Conservation (phyloP, 306 rosid genomes). For the Hippophae rhamnoides region DNA sequence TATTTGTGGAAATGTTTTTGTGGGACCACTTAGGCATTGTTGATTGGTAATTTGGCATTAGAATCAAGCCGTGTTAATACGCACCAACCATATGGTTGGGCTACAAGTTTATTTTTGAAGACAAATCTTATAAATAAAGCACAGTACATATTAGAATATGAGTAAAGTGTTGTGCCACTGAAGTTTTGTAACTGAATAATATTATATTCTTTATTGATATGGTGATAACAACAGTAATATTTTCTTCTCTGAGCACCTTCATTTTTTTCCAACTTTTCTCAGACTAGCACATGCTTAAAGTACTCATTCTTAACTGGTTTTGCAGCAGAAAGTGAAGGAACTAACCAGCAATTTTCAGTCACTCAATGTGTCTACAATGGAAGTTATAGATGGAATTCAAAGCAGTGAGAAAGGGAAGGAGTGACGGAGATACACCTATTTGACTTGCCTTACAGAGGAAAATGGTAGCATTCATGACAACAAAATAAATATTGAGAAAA, state of each 20-base stretch:
- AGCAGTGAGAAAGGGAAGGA: constrained; percentile 25
- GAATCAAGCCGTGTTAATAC: too few species aligned
- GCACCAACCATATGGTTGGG: too few species aligned
- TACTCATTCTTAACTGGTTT: constrained; percentile 1
- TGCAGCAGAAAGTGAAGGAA: constrained; percentile 42
- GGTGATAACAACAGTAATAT: background rate
- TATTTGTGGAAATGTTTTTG: too few species aligned
- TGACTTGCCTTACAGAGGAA: constrained; percentile 5
- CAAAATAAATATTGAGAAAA: too few species aligned
- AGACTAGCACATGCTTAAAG: background rate
- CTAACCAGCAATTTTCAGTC: constrained; percentile 40
- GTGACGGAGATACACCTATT: constrained; percentile 15
- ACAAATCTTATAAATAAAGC: too few species aligned
- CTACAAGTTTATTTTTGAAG: too few species aligned
- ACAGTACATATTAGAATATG: background rate
- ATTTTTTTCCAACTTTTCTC: background rate
- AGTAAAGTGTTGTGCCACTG: constrained; percentile 22
- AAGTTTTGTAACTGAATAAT: background rate
- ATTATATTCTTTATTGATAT: constrained; percentile 19
- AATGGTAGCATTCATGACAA: background rate
- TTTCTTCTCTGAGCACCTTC: background rate
- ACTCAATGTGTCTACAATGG: constrained; percentile 30
- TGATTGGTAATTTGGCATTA: too few species aligned
- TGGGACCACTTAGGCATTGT: too few species aligned
- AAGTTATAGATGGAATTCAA: constrained; percentile 27